Conservation (phyloP, 208 protist genomes). For the Leishmania arabica region DNA sequence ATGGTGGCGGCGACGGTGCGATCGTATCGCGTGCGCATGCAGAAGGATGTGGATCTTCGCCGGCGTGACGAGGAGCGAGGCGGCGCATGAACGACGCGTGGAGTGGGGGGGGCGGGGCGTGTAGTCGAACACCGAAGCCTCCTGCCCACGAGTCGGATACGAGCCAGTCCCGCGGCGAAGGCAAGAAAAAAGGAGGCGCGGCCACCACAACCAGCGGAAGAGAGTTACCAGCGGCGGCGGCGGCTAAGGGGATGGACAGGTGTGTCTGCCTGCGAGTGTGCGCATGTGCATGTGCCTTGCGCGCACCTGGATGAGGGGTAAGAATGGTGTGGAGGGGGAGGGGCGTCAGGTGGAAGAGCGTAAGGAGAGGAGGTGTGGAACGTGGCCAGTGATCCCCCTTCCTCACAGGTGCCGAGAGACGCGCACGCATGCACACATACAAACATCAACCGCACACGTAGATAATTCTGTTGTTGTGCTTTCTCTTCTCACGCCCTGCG, state of each 20-base stretch:
- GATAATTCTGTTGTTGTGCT: neutral
- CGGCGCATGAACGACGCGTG: slow-evolving; percentile 5
- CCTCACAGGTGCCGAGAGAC: neutral
- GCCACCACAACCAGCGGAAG: neutral
- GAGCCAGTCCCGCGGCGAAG: neutral
- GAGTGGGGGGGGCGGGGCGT: neutral
- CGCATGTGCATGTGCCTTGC: neutral
- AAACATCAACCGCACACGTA: neutral
- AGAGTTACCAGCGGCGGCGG: neutral
- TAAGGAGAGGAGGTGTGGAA: neutral
- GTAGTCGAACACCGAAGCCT: neutral
- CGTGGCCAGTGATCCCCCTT: neutral
- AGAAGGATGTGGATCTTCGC: slow-evolving; percentile 16
- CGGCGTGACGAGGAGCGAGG: slow-evolving; percentile 17
- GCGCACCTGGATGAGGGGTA: neutral
- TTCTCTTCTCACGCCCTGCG: neutral
- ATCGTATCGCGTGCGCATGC: slow-evolving; percentile 10
- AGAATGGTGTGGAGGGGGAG: neutral
- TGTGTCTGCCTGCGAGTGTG: neutral
- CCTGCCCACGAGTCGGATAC: neutral
- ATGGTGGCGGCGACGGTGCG: slow-evolving; percentile 4
- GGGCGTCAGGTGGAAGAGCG: neutral
- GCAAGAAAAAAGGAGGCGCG: neutral
- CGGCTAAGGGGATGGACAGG: neutral
- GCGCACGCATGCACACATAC: too few relatives aligned